Conservation (phyloP, 106 monocot species). For the Apostasia shenzhenica region DNA sequence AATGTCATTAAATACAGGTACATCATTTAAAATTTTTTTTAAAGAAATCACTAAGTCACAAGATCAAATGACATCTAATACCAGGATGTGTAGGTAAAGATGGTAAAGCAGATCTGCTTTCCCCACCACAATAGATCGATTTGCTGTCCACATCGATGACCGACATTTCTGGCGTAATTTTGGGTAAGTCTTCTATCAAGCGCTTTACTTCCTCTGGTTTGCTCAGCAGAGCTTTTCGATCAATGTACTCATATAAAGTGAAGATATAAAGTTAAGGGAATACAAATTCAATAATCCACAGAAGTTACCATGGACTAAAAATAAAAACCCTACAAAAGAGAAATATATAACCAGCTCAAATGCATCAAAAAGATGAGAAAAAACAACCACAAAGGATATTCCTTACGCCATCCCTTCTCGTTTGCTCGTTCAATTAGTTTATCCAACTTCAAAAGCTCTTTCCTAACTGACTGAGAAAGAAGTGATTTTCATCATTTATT, state of each 20-base stretch:
- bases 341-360: neutral
- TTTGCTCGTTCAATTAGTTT: constrained; percentile 58
- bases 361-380: neutral
- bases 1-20: too few species aligned
- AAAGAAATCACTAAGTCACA: too few species aligned
- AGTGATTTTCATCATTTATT: constrained; percentile 1
- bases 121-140: neutral
- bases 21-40: too few species aligned
- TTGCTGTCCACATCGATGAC: neutral
- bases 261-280: constrained; percentile 46
- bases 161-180: constrained; percentile 29
- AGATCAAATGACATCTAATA: too few species aligned
- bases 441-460: constrained; percentile 42
- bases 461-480: constrained; percentile 53
- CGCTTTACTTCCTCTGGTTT: constrained; percentile 42
- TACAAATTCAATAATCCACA: neutral
- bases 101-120: neutral
- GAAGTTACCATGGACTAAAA: neutral
- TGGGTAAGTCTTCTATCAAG: constrained; percentile 58
- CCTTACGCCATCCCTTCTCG: constrained; percentile 75
- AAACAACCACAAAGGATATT: constrained; percentile 61
- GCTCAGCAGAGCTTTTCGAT: constrained; percentile 44
- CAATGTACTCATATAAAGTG: constrained; percentile 51
- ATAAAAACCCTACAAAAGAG: neutral
- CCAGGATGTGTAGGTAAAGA: neutral